Evolutionary conservation across 345 rosid genomes (phyloP).

Genomic region (Sonneratia alba): DNA sequence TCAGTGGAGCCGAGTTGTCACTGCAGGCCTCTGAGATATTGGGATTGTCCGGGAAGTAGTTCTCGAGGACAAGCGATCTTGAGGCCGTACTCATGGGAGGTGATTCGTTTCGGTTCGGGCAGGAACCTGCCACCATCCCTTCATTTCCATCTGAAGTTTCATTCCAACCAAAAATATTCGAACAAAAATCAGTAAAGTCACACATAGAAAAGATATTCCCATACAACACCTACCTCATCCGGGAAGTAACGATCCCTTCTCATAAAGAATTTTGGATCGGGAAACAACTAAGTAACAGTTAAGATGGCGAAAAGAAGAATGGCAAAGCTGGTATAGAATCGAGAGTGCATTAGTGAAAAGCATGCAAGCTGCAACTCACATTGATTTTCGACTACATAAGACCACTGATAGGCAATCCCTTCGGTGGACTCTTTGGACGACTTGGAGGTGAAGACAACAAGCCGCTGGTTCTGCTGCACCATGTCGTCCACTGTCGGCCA

Average conservation of each 20-base stretch:
- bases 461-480: constrained; percentile 71
- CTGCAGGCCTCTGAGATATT: constrained; percentile 44
- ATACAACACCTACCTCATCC: background rate
- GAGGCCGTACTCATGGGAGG: constrained; percentile 48
- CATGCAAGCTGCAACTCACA: constrained; percentile 35
- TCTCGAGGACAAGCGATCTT: constrained; percentile 55
- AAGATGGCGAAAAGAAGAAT: too few species aligned
- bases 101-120: constrained; percentile 65
- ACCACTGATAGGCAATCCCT: constrained; percentile 87
- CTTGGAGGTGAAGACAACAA: constrained; percentile 80
- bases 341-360: background rate
- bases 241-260: too few species aligned
- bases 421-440: constrained; percentile 70
- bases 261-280: too few species aligned
- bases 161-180: background rate
- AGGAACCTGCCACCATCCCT: constrained; percentile 63
- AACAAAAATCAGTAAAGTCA: background rate
- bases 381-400: constrained; percentile 74
- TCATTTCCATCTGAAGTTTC: constrained; percentile 61
- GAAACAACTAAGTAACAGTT: too few species aligned
- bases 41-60: constrained; percentile 65
- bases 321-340: background rate
- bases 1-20: constrained; percentile 73
- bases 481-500: constrained; percentile 93
- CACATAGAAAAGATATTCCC: background rate